Conservation (phyloP, 2,329 filamentous ascomycete species). For the Simplicillium sp. region DNA sequence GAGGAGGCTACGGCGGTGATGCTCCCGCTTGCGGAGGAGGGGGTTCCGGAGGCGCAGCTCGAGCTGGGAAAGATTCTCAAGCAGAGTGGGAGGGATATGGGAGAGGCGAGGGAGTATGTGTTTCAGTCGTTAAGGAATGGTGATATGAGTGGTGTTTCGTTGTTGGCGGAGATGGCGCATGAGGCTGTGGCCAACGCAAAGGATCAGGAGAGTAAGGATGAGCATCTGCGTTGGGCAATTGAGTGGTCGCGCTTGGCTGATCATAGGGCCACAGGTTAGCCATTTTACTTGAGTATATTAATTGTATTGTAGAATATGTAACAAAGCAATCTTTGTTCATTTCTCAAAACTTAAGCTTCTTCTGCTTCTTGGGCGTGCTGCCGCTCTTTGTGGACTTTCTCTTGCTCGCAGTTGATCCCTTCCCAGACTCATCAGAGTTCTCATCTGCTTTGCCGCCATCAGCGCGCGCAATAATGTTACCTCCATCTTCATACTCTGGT, state of each 20-base stretch:
- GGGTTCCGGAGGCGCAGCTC: conserved; percentile 14
- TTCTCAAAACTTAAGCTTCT: conserved; percentile 9
- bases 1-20: conserved; percentile 15
- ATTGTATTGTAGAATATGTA: not conserved
- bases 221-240: conserved; percentile 19
- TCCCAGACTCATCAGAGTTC: conserved; percentile 2
- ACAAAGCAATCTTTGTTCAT: not conserved
- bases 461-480: conserved; percentile 22
- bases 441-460: conserved; percentile 17
- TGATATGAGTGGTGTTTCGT: conserved; percentile 13
- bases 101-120: conserved; percentile 14
- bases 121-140: conserved; percentile 17
- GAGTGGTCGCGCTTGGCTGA: conserved; percentile 24
- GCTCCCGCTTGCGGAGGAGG: conserved; percentile 11
- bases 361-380: conserved; percentile 15
- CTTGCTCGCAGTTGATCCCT: conserved; percentile 15
- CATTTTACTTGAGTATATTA: not conserved
- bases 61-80: conserved; percentile 17
- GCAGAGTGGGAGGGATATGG: conserved; percentile 8
- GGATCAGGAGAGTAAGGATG: conserved; percentile 8
- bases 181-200: conserved; percentile 11
- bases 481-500: conserved; percentile 19
- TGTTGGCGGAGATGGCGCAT: conserved; percentile 19
- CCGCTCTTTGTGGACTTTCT: conserved; percentile 2
- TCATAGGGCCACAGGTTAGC: conserved; percentile 5